phyloP scores from a whole-genome alignment of 768 basidiomycete species.

The Russula griseocarnosa region DNA sequence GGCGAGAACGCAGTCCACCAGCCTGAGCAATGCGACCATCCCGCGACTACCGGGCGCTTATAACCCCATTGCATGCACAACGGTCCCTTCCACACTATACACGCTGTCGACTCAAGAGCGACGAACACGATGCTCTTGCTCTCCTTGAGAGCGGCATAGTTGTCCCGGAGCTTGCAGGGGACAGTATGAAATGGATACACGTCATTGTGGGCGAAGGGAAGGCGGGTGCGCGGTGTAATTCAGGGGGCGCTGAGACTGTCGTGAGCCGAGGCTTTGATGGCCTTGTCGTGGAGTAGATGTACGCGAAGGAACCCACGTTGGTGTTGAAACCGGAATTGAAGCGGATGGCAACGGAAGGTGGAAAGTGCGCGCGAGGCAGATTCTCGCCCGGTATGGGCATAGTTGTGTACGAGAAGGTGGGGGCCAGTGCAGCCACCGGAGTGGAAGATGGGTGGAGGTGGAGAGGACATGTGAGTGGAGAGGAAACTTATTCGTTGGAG shows the following conservation, averaged over 20 bases:
- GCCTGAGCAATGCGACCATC: neutral
- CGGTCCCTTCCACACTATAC: slow-evolving; percentile 95
- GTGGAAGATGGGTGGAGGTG: too few species aligned
- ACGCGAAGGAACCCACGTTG: neutral
- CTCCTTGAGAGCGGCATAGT: slow-evolving; percentile 65
- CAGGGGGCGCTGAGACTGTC: slow-evolving; percentile 64
- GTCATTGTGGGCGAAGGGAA: slow-evolving; percentile 69
- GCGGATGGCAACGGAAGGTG: neutral
- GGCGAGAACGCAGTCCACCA: too few species aligned
- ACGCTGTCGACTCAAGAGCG: slow-evolving; percentile 69
- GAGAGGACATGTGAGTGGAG: too few species aligned
- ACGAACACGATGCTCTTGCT: slow-evolving; percentile 60
- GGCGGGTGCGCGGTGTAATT: slow-evolving; percentile 33
- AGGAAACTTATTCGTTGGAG: too few species aligned
- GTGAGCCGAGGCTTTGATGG: slow-evolving; percentile 88
- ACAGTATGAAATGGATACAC: slow-evolving; percentile 48
- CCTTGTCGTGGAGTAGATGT: slow-evolving; percentile 77
- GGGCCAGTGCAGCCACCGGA: too few species aligned
- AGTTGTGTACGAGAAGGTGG: too few species aligned
- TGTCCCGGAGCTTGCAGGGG: slow-evolving; percentile 45
- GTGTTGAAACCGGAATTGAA: neutral
- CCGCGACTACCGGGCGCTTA: slow-evolving; percentile 64
- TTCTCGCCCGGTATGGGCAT: too few species aligned
- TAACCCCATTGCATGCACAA: slow-evolving; percentile 88
- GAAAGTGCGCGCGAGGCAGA: neutral